A percentile compares a stretch with the other conserved stretches of the same genome.
Evolutionary conservation across 2,329 filamentous ascomycete species (phyloP).

Genomic region (Elsinoe arachidis): DNA sequence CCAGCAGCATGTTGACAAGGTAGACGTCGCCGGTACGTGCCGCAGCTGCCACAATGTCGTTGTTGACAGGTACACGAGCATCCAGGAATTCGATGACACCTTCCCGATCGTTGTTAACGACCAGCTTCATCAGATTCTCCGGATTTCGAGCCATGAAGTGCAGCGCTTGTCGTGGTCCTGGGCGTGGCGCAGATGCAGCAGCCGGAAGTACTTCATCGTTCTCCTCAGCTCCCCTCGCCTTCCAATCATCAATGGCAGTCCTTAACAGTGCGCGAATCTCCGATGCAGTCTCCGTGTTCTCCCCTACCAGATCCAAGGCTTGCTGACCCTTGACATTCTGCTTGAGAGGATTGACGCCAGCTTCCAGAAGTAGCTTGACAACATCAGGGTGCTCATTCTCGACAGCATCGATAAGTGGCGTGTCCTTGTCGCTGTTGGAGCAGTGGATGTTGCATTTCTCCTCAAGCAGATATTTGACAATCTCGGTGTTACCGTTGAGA

Average conservation of each 20-base stretch:
- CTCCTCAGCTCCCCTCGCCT: conserved; percentile 33
- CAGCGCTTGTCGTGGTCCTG: conserved; percentile 31
- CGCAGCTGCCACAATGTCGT: conserved; percentile 81
- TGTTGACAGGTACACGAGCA: conserved; percentile 46
- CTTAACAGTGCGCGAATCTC: conserved; percentile 47
- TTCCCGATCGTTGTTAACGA: conserved; percentile 40
- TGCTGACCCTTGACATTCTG: conserved; percentile 56
- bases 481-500: conserved; percentile 74
- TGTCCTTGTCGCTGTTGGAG: conserved; percentile 68
- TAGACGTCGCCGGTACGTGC: conserved; percentile 86
- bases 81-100: conserved; percentile 42
- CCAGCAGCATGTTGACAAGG: conserved; percentile 64
- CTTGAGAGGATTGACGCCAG: conserved; percentile 84
- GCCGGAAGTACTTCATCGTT: conserved; percentile 39
- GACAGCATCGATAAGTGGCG: conserved; percentile 88
- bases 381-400: conserved; percentile 91
- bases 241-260: conserved; percentile 38
- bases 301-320: conserved; percentile 70
- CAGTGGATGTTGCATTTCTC: conserved; percentile 78
- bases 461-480: conserved; percentile 78
- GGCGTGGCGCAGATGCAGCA: conserved; percentile 31
- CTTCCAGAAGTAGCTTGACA: conserved; percentile 71
- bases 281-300: conserved; percentile 74
- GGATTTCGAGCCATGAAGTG: conserved; percentile 43
- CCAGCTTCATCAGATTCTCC: conserved; percentile 41